These are phyloP conservation scores for Solanum chmielewskii DNA, from an alignment of 257 asterid genomes.

Conservation along the genomic window DNA sequence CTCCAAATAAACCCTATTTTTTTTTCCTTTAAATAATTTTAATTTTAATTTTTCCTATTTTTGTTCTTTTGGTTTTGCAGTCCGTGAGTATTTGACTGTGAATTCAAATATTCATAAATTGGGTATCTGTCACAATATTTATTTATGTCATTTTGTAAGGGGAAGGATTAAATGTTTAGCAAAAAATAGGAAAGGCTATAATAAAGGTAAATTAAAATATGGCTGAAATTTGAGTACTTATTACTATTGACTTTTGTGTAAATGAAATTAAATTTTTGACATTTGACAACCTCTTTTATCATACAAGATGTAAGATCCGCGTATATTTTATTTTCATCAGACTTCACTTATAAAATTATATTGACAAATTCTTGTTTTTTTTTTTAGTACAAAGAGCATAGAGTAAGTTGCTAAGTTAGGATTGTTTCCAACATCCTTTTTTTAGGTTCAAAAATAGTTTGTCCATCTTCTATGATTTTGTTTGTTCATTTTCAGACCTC, in stretches of 20 bases:
- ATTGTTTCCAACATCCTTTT: background rate
- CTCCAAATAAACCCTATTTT: background rate
- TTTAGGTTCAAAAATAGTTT: background rate
- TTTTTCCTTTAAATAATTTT: background rate
- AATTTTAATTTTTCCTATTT: background rate
- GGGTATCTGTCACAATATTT: background rate
- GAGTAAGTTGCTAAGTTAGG: background rate
- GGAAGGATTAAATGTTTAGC: background rate
- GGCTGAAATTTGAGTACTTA: background rate
- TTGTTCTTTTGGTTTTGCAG: background rate
- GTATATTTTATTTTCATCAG: too few species aligned
- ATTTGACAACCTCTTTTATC: background rate
- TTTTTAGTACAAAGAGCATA: background rate
- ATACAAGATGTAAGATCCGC: too few species aligned
- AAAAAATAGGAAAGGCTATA: background rate
- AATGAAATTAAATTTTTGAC: background rate
- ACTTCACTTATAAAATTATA: too few species aligned
- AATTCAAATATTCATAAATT: background rate
- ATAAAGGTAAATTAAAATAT: background rate
- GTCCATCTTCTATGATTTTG: background rate
- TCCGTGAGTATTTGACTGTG: background rate
- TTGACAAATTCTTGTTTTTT: background rate
- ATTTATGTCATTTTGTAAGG: background rate
- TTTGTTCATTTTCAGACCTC: background rate
- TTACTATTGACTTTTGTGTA: background rate